Evolutionary conservation across 192 early-diverging fungal genomes (phyloP), one percentile per base, ranked within the genome.

Genomic region (Hyaloraphidium curvatum): DNA sequence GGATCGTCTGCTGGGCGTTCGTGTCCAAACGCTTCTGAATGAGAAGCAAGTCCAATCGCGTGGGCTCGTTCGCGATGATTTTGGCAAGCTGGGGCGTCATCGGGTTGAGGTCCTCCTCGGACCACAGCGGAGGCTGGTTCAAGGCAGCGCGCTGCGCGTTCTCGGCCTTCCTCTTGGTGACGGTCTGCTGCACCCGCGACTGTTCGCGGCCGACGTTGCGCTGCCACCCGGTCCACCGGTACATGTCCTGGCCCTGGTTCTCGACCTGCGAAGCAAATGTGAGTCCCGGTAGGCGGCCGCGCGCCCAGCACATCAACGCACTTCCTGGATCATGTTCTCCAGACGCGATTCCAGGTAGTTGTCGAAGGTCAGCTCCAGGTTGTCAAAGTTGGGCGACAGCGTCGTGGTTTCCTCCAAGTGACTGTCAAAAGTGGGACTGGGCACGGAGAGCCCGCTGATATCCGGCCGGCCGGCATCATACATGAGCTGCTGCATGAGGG

Each of bases 171-270:
- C 82, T 67, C 57, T 77, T 73, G 23, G 55, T 31, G 40, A 52
- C 74, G 33, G 55, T 70, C 71, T 69, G 76, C 57, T 73, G 72
- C 62, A 81, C 66, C 66, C 80, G 80, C 55, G 73, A 65, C 70
- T 90, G 82, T 61, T 97, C 95, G 63, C 84, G 82, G 55, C 82
- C 79, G 62, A 84, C 70, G 52, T 75, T 81, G 58, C 89, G 81
- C 68, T 95, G 84, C 95, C 95, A 97, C 65, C 86, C 85, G 58
- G 85, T 80, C 75, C 88, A 91, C 60, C 86, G 80, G 75, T 80
- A 82, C 56, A 87, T 83, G 59, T 92, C 84, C 66, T 87, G 86
- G 40, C 80, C 80, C 51, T 92, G 80, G 25, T 85, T 87, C 53
- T 99, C 95, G 25, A 91, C 77, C 13, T n/a, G n/a, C n/a, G n/a